Percentiles rank a stretch among this genome's conserved stretches.
Conservation (phyloP, 73 alveolate species). For the Paramecium pentaurelia region DNA sequence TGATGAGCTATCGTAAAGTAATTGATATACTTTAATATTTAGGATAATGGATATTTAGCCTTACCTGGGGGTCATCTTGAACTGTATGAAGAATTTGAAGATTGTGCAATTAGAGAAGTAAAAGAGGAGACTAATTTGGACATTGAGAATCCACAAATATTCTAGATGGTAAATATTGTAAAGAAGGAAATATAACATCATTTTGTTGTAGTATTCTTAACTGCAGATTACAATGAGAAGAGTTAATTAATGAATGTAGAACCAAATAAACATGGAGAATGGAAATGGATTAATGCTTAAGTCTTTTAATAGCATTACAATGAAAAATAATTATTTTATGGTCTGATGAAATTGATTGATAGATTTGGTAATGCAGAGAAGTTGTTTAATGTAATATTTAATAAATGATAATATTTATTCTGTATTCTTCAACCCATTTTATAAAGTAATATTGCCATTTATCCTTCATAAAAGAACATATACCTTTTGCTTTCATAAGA, state of each 20-base stretch:
- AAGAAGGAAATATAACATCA: neutral
- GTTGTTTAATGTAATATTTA: neutral
- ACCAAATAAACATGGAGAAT: neutral
- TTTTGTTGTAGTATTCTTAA: neutral
- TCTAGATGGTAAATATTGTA: neutral
- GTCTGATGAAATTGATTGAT: neutral
- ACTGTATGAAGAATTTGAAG: constrained; percentile 11
- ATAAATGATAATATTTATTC: neutral
- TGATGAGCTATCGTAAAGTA: constrained; percentile 2
- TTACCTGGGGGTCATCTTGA: constrained; percentile 29
- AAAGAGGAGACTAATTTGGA: neutral
- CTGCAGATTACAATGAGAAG: neutral
- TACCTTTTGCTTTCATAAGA: constrained; percentile 93
- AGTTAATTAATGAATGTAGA: neutral
- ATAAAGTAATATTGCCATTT: constrained; percentile 93
- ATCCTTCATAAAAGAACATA: constrained; percentile 96
- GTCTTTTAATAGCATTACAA: neutral
- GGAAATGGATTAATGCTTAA: neutral
- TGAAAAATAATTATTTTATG: neutral
- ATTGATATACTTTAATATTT: neutral
- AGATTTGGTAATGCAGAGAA: neutral
- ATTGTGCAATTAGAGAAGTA: constrained; percentile 33
- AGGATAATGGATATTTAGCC: neutral
- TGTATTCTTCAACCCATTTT: constrained; percentile 65
- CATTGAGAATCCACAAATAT: neutral